Conservation (phyloP, 768 basidiomycete genomes). For the Neoboletus magnificus region DNA sequence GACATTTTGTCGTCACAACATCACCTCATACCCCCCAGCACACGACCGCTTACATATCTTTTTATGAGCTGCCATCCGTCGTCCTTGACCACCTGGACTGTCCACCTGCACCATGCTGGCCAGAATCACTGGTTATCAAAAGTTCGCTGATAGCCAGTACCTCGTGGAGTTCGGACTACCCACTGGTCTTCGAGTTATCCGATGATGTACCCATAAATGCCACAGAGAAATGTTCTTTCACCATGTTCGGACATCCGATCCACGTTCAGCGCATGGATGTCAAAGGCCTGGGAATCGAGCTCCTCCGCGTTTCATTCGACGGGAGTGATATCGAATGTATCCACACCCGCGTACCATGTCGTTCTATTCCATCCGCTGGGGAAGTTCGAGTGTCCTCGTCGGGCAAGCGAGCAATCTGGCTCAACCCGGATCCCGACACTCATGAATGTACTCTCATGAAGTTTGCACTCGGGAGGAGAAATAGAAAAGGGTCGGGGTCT, state of each 20-base stretch:
- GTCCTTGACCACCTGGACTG: conserved; percentile 3
- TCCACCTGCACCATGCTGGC: conserved; percentile 15
- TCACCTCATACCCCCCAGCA: background rate
- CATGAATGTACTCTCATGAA: conserved; percentile 51
- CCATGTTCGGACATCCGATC: conserved; percentile 12
- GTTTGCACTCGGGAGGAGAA: conserved; percentile 34
- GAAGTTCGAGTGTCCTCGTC: conserved; percentile 18
- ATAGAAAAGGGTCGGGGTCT: conserved; percentile 3
- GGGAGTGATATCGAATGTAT: conserved; percentile 1
- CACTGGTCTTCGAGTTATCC: conserved; percentile 9
- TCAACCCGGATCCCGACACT: conserved; percentile 4
- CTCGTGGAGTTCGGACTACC: conserved; percentile 11
- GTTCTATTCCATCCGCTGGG: conserved; percentile 7
- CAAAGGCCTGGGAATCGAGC: background rate
- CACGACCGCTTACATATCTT: conserved; percentile 6
- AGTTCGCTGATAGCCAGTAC: conserved; percentile 9
- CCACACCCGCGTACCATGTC: conserved; percentile 4
- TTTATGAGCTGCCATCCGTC: conserved; percentile 15
- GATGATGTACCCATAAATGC: conserved; percentile 8
- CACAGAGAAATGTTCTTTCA: conserved; percentile 8
- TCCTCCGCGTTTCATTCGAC: conserved; percentile 15
- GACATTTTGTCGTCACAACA: conserved; percentile 6
- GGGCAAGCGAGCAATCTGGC: conserved; percentile 22
- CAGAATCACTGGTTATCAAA: conserved; percentile 4
- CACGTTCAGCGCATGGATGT: background rate